Evolutionary conservation across 2,329 filamentous ascomycete genomes (phyloP).

Genomic region (Trichophyton mentagrophytes): DNA sequence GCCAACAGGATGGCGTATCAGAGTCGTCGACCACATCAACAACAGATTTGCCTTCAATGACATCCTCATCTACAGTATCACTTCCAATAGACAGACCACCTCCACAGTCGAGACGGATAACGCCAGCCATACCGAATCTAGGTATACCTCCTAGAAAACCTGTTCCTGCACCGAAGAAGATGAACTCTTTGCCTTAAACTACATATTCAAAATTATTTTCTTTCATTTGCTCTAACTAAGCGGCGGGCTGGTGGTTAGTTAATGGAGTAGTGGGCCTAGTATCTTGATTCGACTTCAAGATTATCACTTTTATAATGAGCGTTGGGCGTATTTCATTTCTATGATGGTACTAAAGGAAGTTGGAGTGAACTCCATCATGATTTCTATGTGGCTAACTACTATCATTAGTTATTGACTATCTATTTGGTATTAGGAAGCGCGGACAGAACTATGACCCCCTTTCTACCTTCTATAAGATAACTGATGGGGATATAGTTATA

Average conservation of each 20-base stretch:
- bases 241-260: neutral
- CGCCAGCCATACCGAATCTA: conserved; percentile 4
- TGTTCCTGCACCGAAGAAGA: conserved; percentile 5
- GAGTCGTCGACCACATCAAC: neutral
- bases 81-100: neutral
- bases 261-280: neutral
- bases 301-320: neutral
- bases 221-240: neutral
- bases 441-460: no score
- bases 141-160: conserved; percentile 11
- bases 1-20: neutral
- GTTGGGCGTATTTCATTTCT: neutral
- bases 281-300: neutral
- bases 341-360: neutral
- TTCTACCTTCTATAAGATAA: no score
- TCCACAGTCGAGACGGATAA: conserved; percentile 3
- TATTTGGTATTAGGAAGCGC: no score
- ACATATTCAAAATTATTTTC: no score
- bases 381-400: neutral
- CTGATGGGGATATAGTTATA: no score
- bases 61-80: neutral
- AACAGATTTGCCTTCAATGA: neutral
- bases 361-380: neutral
- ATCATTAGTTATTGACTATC: neutral
- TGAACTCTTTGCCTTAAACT: neutral